These are phyloP conservation scores for Clavariopsis aquatica DNA, from an alignment of 495 filamentous ascomycete species.

Conservation along the genomic window DNA sequence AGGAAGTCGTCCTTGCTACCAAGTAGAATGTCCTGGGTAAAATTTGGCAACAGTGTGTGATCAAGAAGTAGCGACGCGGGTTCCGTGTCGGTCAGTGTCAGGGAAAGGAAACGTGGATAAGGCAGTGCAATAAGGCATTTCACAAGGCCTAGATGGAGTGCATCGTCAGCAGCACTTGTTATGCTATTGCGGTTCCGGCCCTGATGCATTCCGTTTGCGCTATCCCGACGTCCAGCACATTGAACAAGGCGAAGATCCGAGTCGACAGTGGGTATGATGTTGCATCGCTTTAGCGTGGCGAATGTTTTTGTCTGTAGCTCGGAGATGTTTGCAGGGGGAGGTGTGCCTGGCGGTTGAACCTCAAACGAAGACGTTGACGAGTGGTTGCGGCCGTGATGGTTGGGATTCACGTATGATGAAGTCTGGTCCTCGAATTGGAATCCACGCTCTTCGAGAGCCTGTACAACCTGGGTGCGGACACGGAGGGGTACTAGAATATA, in stretches of 20 bases:
- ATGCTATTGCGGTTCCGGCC: conserved; percentile 39
- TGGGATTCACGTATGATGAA: conserved; percentile 65
- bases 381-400: conserved; percentile 52
- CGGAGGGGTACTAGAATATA: conserved; percentile 88
- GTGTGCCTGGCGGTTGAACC: conserved; percentile 62
- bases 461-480: conserved; percentile 69
- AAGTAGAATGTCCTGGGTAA: conserved; percentile 62
- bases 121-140: conserved; percentile 71
- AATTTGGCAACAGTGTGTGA: conserved; percentile 63
- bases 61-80: conserved; percentile 83
- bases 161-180: conserved; percentile 48
- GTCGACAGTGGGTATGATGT: conserved; percentile 72
- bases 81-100: conserved; percentile 83
- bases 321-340: conserved; percentile 70
- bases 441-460: conserved; percentile 73
- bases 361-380: conserved; percentile 55
- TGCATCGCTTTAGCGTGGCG: conserved; percentile 66
- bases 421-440: conserved; percentile 80
- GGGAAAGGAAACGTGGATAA: conserved; percentile 67
- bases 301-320: conserved; percentile 87
- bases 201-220: conserved; percentile 20
- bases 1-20: conserved; percentile 79
- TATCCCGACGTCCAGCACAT: conserved; percentile 70
- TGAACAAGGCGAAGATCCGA: conserved; percentile 70
- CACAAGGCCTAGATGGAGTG: conserved; percentile 66